Percentiles rank a stretch among this genome's conserved stretches.
These are phyloP conservation scores for Gossypium schwendimanii DNA, from an alignment of 441 rosid genomes.

Conservation along the genomic window DNA sequence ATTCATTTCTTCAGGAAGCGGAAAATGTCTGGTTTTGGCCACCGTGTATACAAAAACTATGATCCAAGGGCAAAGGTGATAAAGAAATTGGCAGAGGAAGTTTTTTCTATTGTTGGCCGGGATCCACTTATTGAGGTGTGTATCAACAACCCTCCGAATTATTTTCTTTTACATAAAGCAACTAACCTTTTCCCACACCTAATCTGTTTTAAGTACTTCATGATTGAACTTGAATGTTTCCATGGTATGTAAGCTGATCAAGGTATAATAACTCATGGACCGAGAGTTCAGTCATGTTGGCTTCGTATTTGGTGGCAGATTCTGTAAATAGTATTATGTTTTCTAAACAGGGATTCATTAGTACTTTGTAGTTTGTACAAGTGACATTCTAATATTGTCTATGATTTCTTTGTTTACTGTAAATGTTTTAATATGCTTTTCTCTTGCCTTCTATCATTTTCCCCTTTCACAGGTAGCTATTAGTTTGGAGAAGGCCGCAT, in stretches of 20 bases:
- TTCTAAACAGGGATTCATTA: not conserved
- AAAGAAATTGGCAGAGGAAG: constrained; percentile 86
- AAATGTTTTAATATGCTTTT: not conserved
- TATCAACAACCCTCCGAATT: constrained; percentile 10
- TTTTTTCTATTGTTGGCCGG: constrained; percentile 90
- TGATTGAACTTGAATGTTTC: not conserved
- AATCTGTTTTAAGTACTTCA: not conserved
- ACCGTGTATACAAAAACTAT: constrained; percentile 94
- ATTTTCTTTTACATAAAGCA: not conserved
- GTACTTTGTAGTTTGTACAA: not conserved
- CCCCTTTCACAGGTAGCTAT: constrained; percentile 66
- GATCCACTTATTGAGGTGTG: constrained; percentile 97
- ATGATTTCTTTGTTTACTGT: not conserved
- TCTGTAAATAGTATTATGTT: not conserved
- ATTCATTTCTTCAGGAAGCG: constrained; percentile 48
- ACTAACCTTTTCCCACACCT: not conserved
- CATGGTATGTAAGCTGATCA: not conserved
- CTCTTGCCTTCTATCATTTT: constrained; percentile 2
- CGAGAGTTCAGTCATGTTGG: not conserved
- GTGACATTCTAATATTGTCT: not conserved
- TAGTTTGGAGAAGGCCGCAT: constrained; percentile 93
- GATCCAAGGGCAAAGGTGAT: constrained; percentile 97
- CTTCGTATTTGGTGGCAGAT: not conserved
- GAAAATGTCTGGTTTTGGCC: constrained; percentile 99
- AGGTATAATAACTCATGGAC: not conserved